Evolutionary conservation across 1,284 basidiomycete species (phyloP), one percentile per base, ranked within the genome.

Genomic region (Taiwanofungus camphoratus): DNA sequence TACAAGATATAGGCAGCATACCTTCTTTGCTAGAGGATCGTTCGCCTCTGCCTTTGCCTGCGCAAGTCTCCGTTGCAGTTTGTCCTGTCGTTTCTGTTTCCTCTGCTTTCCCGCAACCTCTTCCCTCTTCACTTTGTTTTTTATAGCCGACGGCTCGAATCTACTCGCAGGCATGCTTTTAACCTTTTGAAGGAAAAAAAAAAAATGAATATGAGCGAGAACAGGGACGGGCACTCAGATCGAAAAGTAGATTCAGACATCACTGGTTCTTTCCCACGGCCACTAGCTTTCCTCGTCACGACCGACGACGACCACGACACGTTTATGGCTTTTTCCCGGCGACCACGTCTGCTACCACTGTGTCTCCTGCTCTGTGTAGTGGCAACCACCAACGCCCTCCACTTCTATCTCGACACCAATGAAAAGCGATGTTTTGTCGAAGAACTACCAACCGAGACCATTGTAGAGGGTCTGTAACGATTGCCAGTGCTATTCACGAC

Each of bases 401-500:
- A 95, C 62, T 92, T 94, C 63, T 95, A 95, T 59, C 78, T 95
- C 46, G 90, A 94, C 60, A 83, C 88, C n/a, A 84, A 87, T 58
- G 89, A 95, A 66, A 84, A 84, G 60, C 76, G 88, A 51, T 99
- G 96, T 66, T 99, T 99, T 69, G 79, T 97, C 51, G 96, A 99
- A 64, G 96, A 99, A 65, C 73, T 99, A 30, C 95, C 95, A n/a
- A 85, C 83, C 12, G 89, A 98, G 65, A 99, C 96, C 13, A 85
- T 96, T 27, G 93, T 99, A 13, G 92, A 98, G 68, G 95, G 94
- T 88, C 53, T 41, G 75, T 44, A 27, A 36, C 39, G 33, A 18
- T 19, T n/a, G n/a, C n/a, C n/a, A n/a, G n/a, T n/a, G n/a, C n/a
- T n/a, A n/a, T 43, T 21, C 22, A 21, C n/a, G 37, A 13, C 12